Evolutionary conservation across 1,284 basidiomycete species (phyloP), one percentile per base, ranked within the genome.

Genomic region (Apiotrichum akiyoshidainum): DNA sequence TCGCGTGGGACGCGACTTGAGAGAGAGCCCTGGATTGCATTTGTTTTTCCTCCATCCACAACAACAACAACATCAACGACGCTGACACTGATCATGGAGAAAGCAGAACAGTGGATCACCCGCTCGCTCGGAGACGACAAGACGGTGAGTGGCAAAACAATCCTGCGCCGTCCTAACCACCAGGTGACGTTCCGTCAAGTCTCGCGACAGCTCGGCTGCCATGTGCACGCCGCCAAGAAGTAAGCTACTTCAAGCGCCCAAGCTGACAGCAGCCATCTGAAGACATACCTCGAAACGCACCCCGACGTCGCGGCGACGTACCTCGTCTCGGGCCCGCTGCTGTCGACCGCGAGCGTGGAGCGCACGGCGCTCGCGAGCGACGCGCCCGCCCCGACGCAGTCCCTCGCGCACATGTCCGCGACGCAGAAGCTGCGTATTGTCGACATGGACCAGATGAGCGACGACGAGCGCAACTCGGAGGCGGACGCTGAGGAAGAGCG

Each of bases 181-280:
- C 51, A 74, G 73, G 69, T 74, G 16, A 72, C 71, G 9, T 75
- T 68, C 46, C 68, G 73, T 31, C 67, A 73, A 33, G 42, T 76
- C 5, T 64, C 70, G 35, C 56, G 75, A 19, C 69, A 76, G 55
- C 37, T 72, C 0, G 68, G 69, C 34, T 73, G 71, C 55, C 69
- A 71, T 62, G 69, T 73, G 33, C 69, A 74, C 46, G 41, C 55
- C 1, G 71, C 75, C 10, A 76, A 76, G 62, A 72, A 72, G 75
- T 76, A 58, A 51, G 71, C 57, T 16, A 14, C 2, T 4, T 37
- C 12, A 11, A 11, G 5, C 37, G 14, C 3, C 14, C 37, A 10
- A 11, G 11, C 37, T 37, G 11, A 16, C 14, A 37, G 37, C 37
- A 37, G 52, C 50, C 50, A 19, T 35, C 41, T 31, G 12, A 19